Conservation (phyloP, 495 filamentous ascomycete genomes). For the Xylaria bambusicola region DNA sequence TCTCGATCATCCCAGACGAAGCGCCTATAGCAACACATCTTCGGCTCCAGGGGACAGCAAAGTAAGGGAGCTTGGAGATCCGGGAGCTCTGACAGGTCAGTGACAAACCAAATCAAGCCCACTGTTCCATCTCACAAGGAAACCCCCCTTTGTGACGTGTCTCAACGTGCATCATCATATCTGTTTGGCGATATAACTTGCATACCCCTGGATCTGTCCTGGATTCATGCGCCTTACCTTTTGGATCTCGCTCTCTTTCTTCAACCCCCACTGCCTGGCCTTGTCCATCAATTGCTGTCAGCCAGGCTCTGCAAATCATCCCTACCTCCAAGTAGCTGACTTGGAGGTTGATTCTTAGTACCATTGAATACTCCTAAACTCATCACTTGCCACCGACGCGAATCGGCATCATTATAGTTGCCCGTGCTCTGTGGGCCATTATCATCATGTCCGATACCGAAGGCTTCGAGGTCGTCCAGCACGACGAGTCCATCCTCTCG, state of each 20-base stretch:
- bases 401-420: slow-evolving; percentile 17
- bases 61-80: slow-evolving; percentile 25
- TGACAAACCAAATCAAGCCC: slow-evolving; percentile 30
- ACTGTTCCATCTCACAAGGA: slow-evolving; percentile 21
- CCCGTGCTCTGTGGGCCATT: slow-evolving; percentile 9
- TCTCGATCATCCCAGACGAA: slow-evolving; percentile 2
- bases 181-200: slow-evolving; percentile 15
- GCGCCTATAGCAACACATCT: neutral
- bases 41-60: slow-evolving; percentile 12
- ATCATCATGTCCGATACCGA: slow-evolving; percentile 50
- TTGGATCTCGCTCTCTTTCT: slow-evolving; percentile 4
- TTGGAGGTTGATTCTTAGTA: slow-evolving; percentile 21
- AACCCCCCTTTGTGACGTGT: slow-evolving; percentile 36
- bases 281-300: slow-evolving; percentile 2
- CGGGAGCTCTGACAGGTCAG: slow-evolving; percentile 29
- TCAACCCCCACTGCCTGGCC: slow-evolving; percentile 2
- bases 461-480: slow-evolving; percentile 43
- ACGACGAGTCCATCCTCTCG: slow-evolving; percentile 38
- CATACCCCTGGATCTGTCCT: slow-evolving; percentile 3
- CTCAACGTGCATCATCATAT: slow-evolving; percentile 26
- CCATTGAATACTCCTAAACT: slow-evolving; percentile 16
- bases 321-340: slow-evolving; percentile 16
- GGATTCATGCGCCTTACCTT: neutral
- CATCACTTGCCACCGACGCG: slow-evolving; percentile 13
- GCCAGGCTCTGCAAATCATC: neutral